Percentiles rank a stretch among this genome's conserved stretches.
Evolutionary conservation across 805 yeast species (phyloP).

Genomic region (Candida railenensis): DNA sequence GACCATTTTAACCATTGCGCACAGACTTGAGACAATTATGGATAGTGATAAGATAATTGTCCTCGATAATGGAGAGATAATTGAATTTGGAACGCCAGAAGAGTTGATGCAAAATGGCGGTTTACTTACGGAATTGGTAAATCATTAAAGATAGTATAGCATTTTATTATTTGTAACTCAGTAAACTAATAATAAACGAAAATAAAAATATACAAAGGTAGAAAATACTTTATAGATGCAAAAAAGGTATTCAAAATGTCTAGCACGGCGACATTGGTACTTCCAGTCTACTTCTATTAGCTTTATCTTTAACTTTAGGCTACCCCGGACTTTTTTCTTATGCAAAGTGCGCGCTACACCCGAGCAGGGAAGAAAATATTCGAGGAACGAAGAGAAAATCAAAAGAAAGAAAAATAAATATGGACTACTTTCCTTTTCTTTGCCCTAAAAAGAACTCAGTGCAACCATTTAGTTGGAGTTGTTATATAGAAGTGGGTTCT

Average conservation of each 20-base stretch:
- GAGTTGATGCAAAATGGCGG: constrained; percentile 10
- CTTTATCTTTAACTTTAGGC: too few relatives aligned
- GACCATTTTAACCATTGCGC: constrained; percentile 28
- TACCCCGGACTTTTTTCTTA: neutral
- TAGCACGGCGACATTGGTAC: too few relatives aligned
- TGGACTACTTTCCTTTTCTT: neutral
- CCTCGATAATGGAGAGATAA: constrained; percentile 22
- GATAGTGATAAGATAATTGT: constrained; percentile 27
- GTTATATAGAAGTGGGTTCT: neutral
- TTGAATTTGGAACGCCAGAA: constrained; percentile 40
- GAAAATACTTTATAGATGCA: too few relatives aligned
- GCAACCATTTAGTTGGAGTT: neutral
- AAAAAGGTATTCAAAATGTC: too few relatives aligned
- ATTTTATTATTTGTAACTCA: too few relatives aligned
- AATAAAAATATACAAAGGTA: too few relatives aligned
- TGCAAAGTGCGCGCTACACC: neutral
- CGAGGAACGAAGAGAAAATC: neutral
- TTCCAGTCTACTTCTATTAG: too few relatives aligned
- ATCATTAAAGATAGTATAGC: neutral
- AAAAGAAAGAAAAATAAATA: too few relatives aligned
- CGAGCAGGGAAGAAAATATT: neutral
- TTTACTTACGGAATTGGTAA: neutral
- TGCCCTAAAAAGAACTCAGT: too few relatives aligned
- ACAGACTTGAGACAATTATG: constrained; percentile 26
- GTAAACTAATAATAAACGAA: too few relatives aligned